Percentiles rank a stretch among this genome's conserved stretches.
phyloP scores from a whole-genome alignment of 2,329 filamentous ascomycete genomes.

The Sporothrix humicola region DNA sequence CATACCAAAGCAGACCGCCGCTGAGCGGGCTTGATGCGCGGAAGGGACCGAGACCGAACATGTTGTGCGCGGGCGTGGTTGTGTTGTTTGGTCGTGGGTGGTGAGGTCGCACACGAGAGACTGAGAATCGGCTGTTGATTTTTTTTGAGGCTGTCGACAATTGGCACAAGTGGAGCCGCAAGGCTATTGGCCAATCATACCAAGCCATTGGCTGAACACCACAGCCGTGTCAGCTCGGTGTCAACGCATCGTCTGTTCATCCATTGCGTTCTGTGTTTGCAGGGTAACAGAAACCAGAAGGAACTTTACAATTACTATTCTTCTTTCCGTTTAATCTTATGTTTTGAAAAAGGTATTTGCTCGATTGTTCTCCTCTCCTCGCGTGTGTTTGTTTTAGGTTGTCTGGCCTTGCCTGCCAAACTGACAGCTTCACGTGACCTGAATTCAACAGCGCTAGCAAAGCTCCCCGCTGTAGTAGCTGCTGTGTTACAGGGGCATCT shows the following conservation, averaged over 20 bases:
- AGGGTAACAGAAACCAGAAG: too few species aligned
- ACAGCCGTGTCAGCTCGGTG: background rate
- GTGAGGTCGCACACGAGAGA: background rate
- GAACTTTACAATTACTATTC: too few species aligned
- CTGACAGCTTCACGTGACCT: background rate
- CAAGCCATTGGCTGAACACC: background rate
- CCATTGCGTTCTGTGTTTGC: too few species aligned
- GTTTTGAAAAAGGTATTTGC: too few species aligned
- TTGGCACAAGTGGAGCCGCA: background rate
- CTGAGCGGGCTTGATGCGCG: constrained; percentile 77
- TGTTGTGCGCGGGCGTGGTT: constrained; percentile 49
- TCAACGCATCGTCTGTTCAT: too few species aligned
- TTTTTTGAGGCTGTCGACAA: constrained; percentile 29
- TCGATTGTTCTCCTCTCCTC: too few species aligned
- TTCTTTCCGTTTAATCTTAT: too few species aligned
- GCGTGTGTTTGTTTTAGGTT: too few species aligned
- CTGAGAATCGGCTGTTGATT: constrained; percentile 18
- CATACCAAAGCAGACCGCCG: constrained; percentile 81
- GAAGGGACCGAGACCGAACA: constrained; percentile 86
- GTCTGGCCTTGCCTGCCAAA: too few species aligned
- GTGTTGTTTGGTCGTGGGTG: constrained; percentile 18
- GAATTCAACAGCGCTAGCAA: background rate
- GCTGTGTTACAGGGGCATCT: constrained; percentile 24
- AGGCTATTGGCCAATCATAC: constrained; percentile 25
- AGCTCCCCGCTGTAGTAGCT: constrained; percentile 9